Evolutionary conservation across 2,329 filamentous ascomycete genomes (phyloP), one percentile per base, ranked within the genome.

Genomic region (Escovopsis sp.): DNA sequence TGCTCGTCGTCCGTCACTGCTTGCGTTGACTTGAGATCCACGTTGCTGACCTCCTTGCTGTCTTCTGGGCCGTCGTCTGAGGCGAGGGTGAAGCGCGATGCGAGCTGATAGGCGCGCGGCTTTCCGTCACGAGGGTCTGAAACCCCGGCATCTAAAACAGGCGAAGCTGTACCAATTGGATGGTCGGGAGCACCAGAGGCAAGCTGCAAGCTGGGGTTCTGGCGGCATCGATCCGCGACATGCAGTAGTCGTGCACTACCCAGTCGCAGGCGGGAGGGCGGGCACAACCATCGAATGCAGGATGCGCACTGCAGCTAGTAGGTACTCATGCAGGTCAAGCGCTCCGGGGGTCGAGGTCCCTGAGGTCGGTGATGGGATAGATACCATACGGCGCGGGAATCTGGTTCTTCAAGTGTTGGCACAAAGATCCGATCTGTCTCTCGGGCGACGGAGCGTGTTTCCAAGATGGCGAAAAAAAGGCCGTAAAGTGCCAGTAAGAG

Each of bases 201-300:
- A 41, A 46, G 43, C 27, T 37, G 41, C 42, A 40, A 38, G 43
- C 43, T 30, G 41, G 42, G 38, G 45, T 37, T 46, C 43, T 45
- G 48, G 44, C 43, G 45, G 49, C 46, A 38, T 48, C 43, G 40
- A 50, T 48, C 43, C 43, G 47, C 43, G 45, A 45, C 49, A 43
- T 45, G 45, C 43, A 44, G 42, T 40, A 43, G 41, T 36, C 34
- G 34, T 30, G 43, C 41, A 39, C 41, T 43, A 27, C 25, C 9
- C 5, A 30, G 38, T 39, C 40, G 38, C 38, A 43, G 44, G 44
- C 41, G 43, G 43, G 15, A 35, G 39, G 43, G 44, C 41, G 44
- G 43, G 44, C 35, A 37, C 35, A 39, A 27, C 33, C 34, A 30
- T 11, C 11, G 20, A 39, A 24, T 39, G 39, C 44, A 30, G 36